Evolutionary conservation across 2,329 filamentous ascomycete genomes (phyloP), one percentile per base, ranked within the genome.

Genomic region (Clathrospora elynae): DNA sequence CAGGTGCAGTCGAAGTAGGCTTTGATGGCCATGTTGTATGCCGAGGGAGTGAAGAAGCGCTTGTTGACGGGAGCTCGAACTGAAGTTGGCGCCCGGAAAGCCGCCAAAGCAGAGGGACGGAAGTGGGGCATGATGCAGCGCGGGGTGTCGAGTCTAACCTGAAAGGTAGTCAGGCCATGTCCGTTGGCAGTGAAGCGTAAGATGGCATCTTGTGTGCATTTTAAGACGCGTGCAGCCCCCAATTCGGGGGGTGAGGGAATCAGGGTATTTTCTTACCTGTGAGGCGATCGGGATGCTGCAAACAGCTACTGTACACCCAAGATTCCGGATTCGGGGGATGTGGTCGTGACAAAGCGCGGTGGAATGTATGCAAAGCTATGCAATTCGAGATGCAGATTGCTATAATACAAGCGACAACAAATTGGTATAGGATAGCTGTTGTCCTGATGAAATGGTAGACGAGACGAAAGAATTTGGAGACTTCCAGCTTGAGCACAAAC

Each of bases 1-100:
- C 86, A 89, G 49, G 62, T 49, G 53, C 87, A 68, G 53, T 91
- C 86, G 77, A 92, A 90, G 78, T 76, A 89, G 77, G 84, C 84
- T 72, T 86, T 84, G 72, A 82, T 75, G 69, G 78, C 76, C 90
- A 95, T 96, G 73, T 80, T 85, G 78, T 81, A 76, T 67, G 85
- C 75, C 71, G 87, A 79, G 66, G 82, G 78, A 71, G 80, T 77
- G 70, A 85, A 86, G 57, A 73, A 72, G 71, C 80, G 73, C 62
- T 66, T 69, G 65, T 61, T 68, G 62, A 66, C 65, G 59, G 71
- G 71, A 55, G 70, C 66, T 61, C 58, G 56, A 46, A 61, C 45
- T 49, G 57, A 50, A 43, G 45, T 51, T 48, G 59, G 51, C 52
- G 60, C 63, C 56, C 62, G 67, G 58, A 67, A 58, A 44, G 60